These are phyloP conservation scores for Pseudoperonospora humuli DNA, from an alignment of 352 stramenopile genomes.

Conservation along the genomic window DNA sequence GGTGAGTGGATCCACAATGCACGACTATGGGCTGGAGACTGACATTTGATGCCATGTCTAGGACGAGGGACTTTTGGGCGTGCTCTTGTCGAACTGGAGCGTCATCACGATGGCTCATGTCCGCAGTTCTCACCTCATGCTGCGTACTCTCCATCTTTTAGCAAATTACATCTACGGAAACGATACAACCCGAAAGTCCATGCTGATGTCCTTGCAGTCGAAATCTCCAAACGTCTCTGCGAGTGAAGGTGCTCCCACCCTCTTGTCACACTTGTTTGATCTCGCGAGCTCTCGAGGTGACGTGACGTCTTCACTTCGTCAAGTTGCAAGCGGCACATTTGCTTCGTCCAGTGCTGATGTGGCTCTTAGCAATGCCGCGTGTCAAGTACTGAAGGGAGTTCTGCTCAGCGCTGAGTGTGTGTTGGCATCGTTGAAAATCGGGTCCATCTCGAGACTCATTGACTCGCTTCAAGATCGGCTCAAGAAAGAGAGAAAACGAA, in stretches of 20 bases:
- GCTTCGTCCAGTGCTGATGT: slow-evolving; percentile 11
- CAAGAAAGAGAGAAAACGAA: slow-evolving; percentile 25
- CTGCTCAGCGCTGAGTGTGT: slow-evolving; percentile 51
- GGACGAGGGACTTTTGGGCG: slow-evolving; percentile 27
- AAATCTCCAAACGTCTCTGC: slow-evolving; percentile 3
- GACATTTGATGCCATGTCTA: slow-evolving; percentile 4
- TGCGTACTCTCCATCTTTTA: slow-evolving; percentile 36
- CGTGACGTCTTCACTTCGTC: slow-evolving; percentile 2
- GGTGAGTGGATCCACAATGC: slow-evolving; percentile 13
- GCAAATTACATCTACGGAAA: slow-evolving; percentile 42
- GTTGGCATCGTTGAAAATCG: slow-evolving; percentile 33
- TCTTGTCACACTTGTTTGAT: slow-evolving; percentile 19
- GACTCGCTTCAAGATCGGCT: slow-evolving; percentile 31
- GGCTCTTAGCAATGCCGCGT: slow-evolving; percentile 26
- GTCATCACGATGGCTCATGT: slow-evolving; percentile 39
- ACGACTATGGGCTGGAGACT: neutral
- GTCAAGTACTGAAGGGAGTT: slow-evolving; percentile 34
- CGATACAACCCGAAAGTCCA: slow-evolving; percentile 29
- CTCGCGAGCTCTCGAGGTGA: slow-evolving; percentile 17
- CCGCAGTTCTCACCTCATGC: slow-evolving; percentile 33
- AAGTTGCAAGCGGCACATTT: neutral
- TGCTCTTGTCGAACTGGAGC: slow-evolving; percentile 49
- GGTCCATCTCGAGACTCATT: slow-evolving; percentile 32
- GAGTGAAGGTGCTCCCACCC: slow-evolving; percentile 7
- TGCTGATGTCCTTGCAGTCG: slow-evolving; percentile 13